Base-by-base conservation (phyloP, 2,329 filamentous ascomycete genomes). In the Kalmusia sp. region DNA sequence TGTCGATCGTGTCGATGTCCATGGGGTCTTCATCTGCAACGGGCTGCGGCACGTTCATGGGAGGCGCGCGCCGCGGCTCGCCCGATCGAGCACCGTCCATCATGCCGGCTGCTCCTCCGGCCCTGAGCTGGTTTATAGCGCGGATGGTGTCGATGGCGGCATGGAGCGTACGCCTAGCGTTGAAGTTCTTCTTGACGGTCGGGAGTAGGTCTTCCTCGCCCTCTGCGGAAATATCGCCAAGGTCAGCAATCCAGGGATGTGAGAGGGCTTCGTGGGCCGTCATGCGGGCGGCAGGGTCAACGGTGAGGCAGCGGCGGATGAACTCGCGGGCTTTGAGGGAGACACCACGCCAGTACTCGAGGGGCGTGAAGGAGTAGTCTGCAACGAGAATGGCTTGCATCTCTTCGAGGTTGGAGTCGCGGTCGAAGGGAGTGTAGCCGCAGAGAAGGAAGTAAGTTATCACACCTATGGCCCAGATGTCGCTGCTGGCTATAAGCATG, bases 361-460 rank as follows among this genome's bases (percentile, higher is more conserved):
- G 79, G 1, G 95, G 95, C 3, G 91, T 93, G 76, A 98, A 99
- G 70, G 87, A 90, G 81, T 98, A 99, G 79, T 98, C 93, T 54
- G 95, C 95, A 58, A 92, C 90, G 51, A 98, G 86, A 71, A 99
- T 99, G 65, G 95, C 95, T 79, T 98, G 93, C 93, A 99, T 98
- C 79, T 99, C 95, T 79, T 99, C 95, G 69, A 98, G 88, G 77
- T 99, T 96, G 65, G 88, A 93, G 76, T 98, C 95, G 51, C 95
- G 90, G 77, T 99, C 95, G 74, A 99, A 99, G 11, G 95, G 95
- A 1, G 95, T 99, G 79, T 98, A 98, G 54, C 95, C 95, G 76
- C 95, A 98, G 45, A 99, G 87, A 25, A 99, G 82, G 80, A 99
- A 99, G 80, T 98, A 99, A 27, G 95, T 98, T 71, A 99, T 99